A percentile compares a stretch with the other conserved stretches of the same genome.
phyloP scores from a whole-genome alignment of 768 basidiomycete genomes.

The Clitopilus hobsonii region DNA sequence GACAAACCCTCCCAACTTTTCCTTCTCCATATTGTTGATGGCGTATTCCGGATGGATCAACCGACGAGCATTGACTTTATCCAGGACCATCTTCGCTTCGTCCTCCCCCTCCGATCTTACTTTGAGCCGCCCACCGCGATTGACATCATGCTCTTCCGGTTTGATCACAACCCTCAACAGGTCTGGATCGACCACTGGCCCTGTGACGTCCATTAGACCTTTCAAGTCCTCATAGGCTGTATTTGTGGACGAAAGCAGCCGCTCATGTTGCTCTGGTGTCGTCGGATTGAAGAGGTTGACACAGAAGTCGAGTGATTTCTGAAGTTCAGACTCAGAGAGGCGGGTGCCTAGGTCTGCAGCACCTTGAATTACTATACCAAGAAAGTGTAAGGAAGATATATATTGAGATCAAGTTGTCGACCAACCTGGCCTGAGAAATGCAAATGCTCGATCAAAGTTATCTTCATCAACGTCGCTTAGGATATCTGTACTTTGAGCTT shows the following conservation, averaged over 20 bases:
- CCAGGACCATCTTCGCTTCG: conserved; percentile 50
- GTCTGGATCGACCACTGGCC: conserved; percentile 42
- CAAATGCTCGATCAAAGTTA: conserved; percentile 66
- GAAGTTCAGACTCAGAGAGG: conserved; percentile 69
- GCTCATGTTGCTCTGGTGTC: conserved; percentile 53
- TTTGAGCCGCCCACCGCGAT: conserved; percentile 1
- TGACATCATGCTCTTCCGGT: conserved; percentile 8
- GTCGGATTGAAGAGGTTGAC: conserved; percentile 69
- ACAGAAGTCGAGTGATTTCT: conserved; percentile 75
- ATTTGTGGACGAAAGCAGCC: conserved; percentile 22
- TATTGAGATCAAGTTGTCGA: background rate
- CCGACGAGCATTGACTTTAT: conserved; percentile 67
- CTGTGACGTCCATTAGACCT: conserved; percentile 49
- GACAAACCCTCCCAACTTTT: conserved; percentile 55
- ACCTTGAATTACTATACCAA: conserved; percentile 70
- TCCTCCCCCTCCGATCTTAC: conserved; percentile 12
- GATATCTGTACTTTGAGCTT: conserved; percentile 49
- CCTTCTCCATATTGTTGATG: conserved; percentile 65
- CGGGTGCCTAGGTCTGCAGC: conserved; percentile 71
- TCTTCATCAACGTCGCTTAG: conserved; percentile 63
- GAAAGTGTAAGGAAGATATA: background rate
- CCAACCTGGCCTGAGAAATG: conserved; percentile 56
- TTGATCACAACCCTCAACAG: conserved; percentile 31
- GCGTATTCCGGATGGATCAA: conserved; percentile 66
- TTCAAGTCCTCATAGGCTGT: conserved; percentile 15